Base-by-base conservation (phyloP, 2,329 filamentous ascomycete species). In the Dactylellina parvicollis region DNA sequence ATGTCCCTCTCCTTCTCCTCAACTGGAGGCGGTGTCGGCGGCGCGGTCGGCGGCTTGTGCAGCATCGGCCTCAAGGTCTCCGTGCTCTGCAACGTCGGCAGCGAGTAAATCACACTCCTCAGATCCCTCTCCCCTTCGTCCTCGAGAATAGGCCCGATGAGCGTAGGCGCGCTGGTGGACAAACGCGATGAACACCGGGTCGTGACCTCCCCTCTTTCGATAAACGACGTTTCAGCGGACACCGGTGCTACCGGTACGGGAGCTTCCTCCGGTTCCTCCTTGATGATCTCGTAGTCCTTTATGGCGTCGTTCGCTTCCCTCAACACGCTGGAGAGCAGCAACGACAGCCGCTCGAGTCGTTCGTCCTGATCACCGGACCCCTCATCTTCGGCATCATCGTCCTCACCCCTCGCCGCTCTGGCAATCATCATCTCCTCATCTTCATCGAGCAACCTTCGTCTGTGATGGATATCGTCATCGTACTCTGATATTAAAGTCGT, bases 301-400 rank as follows among this genome's bases (percentile, higher is more conserved):
- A 74, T 74, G n/a, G 70, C 70, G 4, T 67, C 70, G 60, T 74
- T 67, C 16, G 70, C 70, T 26, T 74, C 70, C 30, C 69, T 57
- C 5, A 74, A 26, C 12, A 74, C 70, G 40, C 70, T 67, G n/a
- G 32, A 38, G 12, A 74, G 62, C 12, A 74, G 61, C 12, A 69
- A 34, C 18, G 70, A 74, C 10, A 74, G 49, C 9, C 70, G 47
- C 26, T 74, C 70, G 4, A 74, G 52, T 24, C 69, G 57, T 18
- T 74, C 70, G 16, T 74, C 62, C 32, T 67, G 62, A 28, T 74
- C 70, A 10, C 55, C 52, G 28, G 34, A 24, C n/a, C 38, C 59
- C n/a, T 52, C 67, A 14, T 59, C 70, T 20, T 74, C 61, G 12
- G 34, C 55, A 0, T 62, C 57, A 4, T 62, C 62, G 9, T 49